These are phyloP conservation scores for Polyplosphaeria fusca DNA, from an alignment of 495 filamentous ascomycete genomes.

Conservation along the genomic window DNA sequence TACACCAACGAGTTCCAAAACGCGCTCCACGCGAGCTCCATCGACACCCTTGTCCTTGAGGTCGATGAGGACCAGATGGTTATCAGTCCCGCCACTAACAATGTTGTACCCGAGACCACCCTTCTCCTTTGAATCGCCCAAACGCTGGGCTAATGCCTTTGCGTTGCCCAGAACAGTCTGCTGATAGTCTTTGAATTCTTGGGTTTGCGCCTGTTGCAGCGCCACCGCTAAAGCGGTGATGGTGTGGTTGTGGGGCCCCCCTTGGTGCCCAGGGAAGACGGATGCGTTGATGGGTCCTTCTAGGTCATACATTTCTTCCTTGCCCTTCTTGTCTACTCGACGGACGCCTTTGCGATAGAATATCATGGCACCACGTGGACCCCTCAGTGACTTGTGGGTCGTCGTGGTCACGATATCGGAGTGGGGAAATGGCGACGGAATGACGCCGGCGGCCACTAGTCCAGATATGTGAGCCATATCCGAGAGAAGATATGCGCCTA, in stretches of 20 bases:
- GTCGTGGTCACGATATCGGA: conserved; percentile 98
- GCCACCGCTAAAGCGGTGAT: conserved; percentile 97
- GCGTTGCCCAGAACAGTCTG: conserved; percentile 88
- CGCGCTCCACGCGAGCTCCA: conserved; percentile 92
- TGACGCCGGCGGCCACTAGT: conserved; percentile 87
- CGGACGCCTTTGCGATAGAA: conserved; percentile 98
- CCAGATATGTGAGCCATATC: conserved; percentile 99
- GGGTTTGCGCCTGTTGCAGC: conserved; percentile 86
- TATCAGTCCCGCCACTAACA: conserved; percentile 94
- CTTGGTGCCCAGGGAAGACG: conserved; percentile 99
- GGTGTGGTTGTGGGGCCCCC: conserved; percentile 99
- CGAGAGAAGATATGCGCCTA: conserved; percentile 90
- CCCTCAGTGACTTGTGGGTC: conserved; percentile 98
- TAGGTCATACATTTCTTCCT: conserved; percentile 92
- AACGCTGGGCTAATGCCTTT: conserved; percentile 70
- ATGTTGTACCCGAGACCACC: conserved; percentile 77
- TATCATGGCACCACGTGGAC: conserved; percentile 99
- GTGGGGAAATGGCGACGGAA: conserved; percentile 88
- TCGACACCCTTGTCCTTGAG: conserved; percentile 76
- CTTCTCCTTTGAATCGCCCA: conserved; percentile 60
- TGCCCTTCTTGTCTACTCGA: conserved; percentile 79
- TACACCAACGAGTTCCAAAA: conserved; percentile 97
- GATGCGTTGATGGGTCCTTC: conserved; percentile 98
- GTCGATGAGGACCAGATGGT: conserved; percentile 96
- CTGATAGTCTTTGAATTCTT: conserved; percentile 97